Base-by-base conservation (phyloP, 441 rosid genomes). In the Adansonia madagascariensis region DNA sequence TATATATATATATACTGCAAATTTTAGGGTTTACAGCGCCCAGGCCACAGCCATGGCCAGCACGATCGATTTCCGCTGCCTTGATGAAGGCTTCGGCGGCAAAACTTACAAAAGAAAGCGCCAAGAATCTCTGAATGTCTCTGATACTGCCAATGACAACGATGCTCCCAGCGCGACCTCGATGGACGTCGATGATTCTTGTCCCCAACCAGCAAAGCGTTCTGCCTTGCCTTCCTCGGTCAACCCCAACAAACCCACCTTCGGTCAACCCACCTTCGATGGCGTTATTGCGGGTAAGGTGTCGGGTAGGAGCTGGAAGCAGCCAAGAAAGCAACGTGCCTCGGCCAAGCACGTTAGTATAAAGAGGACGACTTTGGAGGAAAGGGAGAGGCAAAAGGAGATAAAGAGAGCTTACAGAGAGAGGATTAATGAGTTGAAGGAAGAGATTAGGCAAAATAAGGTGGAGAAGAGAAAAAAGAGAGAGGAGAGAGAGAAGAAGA, bases 21-120 rank as follows among this genome's bases (percentile, higher is more conserved):
- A 14, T 52, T 71, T n/a, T 71, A 52, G 74, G 62, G 74, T 71
- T 52, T 53, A 53, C 61, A 52, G 27, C 5, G 15, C 11, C n/a
- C 9, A 8, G 18, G 0, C n/a, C 15, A 4, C 15, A 43, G 1
- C 15, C 43, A 95, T 95, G 98, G 99, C 98, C 9, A 90, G 97
- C 89, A 90, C 97, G 1, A 83, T 89, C 24, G 99, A 95, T 82
- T 91, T 95, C 82, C 88, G 99, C 53, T 39, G 80, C 84, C 91
- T 93, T 0, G 99, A 95, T 78, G 98, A 93, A 80, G 98, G 98
- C 60, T 95, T 95, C 81, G 98, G 98, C 81, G 99, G 99, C 18
- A 95, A 95, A 64, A 95, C 98, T 80, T 80, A 80, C 91, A 95
- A 95, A 85, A 82, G 98, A 3, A 95, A 95, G 80, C 93, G 97